Evolutionary conservation across 257 asterid genomes (phyloP), one percentile per base, ranked within the genome.

Genomic region (Fraxinus pennsylvanica): DNA sequence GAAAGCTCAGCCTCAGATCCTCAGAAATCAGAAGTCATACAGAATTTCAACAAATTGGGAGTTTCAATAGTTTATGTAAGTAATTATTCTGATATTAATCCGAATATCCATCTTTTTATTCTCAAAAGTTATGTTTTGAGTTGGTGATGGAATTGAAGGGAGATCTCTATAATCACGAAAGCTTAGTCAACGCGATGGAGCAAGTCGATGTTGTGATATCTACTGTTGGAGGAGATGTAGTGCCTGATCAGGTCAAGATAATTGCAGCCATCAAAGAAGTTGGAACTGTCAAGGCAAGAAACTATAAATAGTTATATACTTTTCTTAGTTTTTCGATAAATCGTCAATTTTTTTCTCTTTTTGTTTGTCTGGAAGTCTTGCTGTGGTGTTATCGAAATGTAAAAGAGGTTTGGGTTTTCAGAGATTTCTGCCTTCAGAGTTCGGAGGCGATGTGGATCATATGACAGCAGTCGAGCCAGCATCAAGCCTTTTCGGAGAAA

Each of bases 191-290:
- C 7, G 82, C 86, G 10, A 83, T 86, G 14, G 79, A 86, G 68
- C 77, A 81, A 38, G 89, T 86, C 7, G 89, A 86, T 43, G 84
- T 83, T 6, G 87, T 86, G 67, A 86, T 86, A 9, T 83, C 89
- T 41, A 10, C 86, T 9, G 74, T 86, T 0, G 77, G 72, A 0
- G 32, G 61, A 35, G 0, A 15, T 5, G 27, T 21, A 1, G 22
- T 73, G 13, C 66, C 73, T 38, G 82, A 81, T 76, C 89, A 83
- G 41, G 78, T 61, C 5, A 79, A 81, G 59, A 81, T 83, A n/a
- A 71, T 77, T 47, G 54, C 77, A 1, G 89, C 87, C 70, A 83
- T 86, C 14, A 79, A 76, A 45, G 83, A 83, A 76, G 87, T 82
- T 13, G 89, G 87, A 14, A 79, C 68, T 72, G 68, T 83, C 4